Evolutionary conservation across 306 rosid genomes (phyloP).

Genomic region (Rosa rugosa): DNA sequence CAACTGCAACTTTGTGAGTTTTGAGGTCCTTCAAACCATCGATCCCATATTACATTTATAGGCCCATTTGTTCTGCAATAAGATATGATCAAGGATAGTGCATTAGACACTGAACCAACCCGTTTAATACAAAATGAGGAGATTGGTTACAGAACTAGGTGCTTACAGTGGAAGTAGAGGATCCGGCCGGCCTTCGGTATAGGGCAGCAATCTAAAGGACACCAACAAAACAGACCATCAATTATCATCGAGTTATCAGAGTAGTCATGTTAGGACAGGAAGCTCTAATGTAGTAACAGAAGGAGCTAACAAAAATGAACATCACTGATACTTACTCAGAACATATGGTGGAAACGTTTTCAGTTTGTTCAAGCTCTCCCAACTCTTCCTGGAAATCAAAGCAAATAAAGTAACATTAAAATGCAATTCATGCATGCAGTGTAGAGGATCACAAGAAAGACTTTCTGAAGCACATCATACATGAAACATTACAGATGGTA

Average conservation of each 20-base stretch:
- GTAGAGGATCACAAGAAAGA: neutral
- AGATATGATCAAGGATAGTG: constrained; percentile 11
- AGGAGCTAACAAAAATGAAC: constrained; percentile 10
- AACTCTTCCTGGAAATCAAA: constrained; percentile 60
- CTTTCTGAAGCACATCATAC: constrained; percentile 9
- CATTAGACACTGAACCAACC: constrained; percentile 8
- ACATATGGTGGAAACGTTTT: constrained; percentile 62
- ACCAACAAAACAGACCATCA: constrained; percentile 25
- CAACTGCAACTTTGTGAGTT: constrained; percentile 66
- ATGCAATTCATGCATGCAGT: constrained; percentile 1
- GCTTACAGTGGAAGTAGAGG: constrained; percentile 67
- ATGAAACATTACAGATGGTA: neutral
- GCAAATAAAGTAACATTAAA: constrained; percentile 4
- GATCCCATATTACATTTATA: constrained; percentile 58
- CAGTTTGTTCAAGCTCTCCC: constrained; percentile 62
- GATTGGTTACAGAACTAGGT: constrained; percentile 26
- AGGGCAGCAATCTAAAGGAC: constrained; percentile 49
- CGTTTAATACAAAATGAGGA: constrained; percentile 20
- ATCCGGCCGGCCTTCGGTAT: constrained; percentile 53
- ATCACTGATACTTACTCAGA: constrained; percentile 54
- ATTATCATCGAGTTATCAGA: constrained; percentile 4
- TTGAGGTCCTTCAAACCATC: constrained; percentile 86
- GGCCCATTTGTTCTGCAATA: constrained; percentile 62
- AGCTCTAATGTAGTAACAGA: neutral
- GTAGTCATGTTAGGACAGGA: constrained; percentile 2